phyloP scores from a whole-genome alignment of 2,329 filamentous ascomycete species.

The Trichophyton schoenleinii region DNA sequence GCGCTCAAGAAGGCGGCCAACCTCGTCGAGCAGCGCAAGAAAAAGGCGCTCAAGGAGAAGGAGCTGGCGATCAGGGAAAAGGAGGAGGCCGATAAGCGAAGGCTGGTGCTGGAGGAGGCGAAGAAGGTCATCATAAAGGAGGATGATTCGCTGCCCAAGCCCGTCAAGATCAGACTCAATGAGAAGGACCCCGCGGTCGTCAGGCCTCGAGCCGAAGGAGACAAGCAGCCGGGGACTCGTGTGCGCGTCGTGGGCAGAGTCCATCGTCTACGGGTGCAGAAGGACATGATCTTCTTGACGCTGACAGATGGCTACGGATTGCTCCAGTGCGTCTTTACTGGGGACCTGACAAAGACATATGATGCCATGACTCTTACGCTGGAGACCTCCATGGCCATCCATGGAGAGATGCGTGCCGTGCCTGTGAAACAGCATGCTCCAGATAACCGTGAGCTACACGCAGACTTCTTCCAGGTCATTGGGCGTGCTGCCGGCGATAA shows the following conservation, averaged over 20 bases:
- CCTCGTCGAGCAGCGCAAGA: constrained; percentile 62
- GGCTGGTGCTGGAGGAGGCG: constrained; percentile 63
- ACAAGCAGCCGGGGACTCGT: constrained; percentile 53
- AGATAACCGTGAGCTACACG: constrained; percentile 75
- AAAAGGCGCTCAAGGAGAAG: constrained; percentile 69
- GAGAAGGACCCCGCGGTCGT: constrained; percentile 51
- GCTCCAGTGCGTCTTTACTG: constrained; percentile 72
- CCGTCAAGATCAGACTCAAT: constrained; percentile 63
- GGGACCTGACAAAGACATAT: constrained; percentile 79
- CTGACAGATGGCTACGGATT: constrained; percentile 71
- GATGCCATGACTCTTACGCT: constrained; percentile 74
- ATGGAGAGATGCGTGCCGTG: constrained; percentile 71
- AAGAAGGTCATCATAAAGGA: constrained; percentile 63
- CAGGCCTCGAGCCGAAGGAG: constrained; percentile 43
- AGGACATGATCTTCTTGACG: constrained; percentile 77
- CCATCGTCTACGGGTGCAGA: constrained; percentile 68
- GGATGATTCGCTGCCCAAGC: constrained; percentile 58
- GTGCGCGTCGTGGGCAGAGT: constrained; percentile 74
- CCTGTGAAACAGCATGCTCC: constrained; percentile 67
- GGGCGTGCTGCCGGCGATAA: constrained; percentile 72
- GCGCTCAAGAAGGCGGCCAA: constrained; percentile 74
- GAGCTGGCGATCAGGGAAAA: constrained; percentile 59
- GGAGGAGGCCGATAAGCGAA: constrained; percentile 58
- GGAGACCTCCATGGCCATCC: constrained; percentile 75
- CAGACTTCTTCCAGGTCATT: constrained; percentile 75